Percentiles rank a stretch among this genome's conserved stretches.
phyloP scores from a whole-genome alignment of 441 rosid species.

The Populus hybrid region DNA sequence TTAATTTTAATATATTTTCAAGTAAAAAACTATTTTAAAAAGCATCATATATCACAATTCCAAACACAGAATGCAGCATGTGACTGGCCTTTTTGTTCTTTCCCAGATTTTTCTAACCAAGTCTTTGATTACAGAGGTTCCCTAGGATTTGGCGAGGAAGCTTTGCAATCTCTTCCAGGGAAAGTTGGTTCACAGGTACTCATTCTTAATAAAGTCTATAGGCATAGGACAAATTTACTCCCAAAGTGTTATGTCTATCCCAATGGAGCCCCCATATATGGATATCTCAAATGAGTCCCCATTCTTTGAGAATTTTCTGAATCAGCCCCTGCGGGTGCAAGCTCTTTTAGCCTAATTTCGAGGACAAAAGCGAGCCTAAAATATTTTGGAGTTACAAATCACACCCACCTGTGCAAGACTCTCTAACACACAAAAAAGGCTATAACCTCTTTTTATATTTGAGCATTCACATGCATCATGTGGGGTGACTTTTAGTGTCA shows the following conservation, averaged over 20 bases:
- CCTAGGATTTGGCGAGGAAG: conserved; percentile 93
- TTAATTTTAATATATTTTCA: too few relatives aligned
- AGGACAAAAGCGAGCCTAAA: neutral
- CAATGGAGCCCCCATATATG: neutral
- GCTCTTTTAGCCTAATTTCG: neutral
- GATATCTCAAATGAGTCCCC: neutral
- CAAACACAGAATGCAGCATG: neutral
- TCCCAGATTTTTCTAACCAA: conserved; percentile 18
- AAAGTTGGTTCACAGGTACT: conserved; percentile 84
- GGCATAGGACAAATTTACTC: neutral
- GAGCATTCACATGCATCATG: neutral
- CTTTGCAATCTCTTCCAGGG: conserved; percentile 92
- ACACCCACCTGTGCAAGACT: neutral
- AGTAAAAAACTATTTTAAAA: too few relatives aligned
- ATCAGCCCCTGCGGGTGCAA: neutral
- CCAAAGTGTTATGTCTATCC: neutral
- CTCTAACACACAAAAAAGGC: neutral
- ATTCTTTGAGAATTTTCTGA: neutral
- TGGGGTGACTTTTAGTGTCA: neutral
- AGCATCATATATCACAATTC: neutral
- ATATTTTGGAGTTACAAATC: neutral
- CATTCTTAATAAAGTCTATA: neutral
- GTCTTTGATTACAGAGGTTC: conserved; percentile 65
- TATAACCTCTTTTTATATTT: too few relatives aligned
- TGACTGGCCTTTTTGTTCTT: neutral